A percentile compares a stretch with the other conserved stretches of the same genome.
phyloP scores from a whole-genome alignment of 106 monocot species.

The Triglochin maritima region DNA sequence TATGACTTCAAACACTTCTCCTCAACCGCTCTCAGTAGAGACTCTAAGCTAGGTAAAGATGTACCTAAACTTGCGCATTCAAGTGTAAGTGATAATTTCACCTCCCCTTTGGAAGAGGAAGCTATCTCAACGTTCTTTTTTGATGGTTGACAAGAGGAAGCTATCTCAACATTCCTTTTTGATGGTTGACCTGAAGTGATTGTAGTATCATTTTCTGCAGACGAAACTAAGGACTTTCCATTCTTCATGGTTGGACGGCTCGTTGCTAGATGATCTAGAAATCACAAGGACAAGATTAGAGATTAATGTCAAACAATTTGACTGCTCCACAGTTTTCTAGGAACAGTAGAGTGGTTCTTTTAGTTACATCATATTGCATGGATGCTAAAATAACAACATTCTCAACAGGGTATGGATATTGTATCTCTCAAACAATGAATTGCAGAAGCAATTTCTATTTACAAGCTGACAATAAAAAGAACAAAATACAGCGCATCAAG shows the following conservation, averaged over 20 bases:
- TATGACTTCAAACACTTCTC: slow-evolving; percentile 16
- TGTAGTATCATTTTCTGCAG: not conserved
- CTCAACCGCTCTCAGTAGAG: slow-evolving; percentile 19
- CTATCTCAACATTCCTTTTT: slow-evolving; percentile 5
- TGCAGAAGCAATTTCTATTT: too few relatives aligned
- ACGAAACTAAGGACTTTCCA: not conserved
- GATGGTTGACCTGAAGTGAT: not conserved
- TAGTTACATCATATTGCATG: too few relatives aligned
- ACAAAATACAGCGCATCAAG: too few relatives aligned
- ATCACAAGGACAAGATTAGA: not conserved
- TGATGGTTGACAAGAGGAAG: slow-evolving; percentile 4
- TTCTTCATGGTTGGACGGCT: not conserved
- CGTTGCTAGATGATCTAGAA: not conserved
- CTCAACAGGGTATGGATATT: too few relatives aligned
- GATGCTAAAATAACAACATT: too few relatives aligned
- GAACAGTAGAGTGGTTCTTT: not conserved
- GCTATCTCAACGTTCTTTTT: slow-evolving; percentile 7
- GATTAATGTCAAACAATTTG: not conserved
- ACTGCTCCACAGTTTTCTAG: too few relatives aligned
- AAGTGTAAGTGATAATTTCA: slow-evolving; percentile 10
- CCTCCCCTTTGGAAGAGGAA: slow-evolving; percentile 8
- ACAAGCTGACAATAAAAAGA: too few relatives aligned
- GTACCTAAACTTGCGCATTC: slow-evolving; percentile 1
- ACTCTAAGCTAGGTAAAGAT: slow-evolving; percentile 2
- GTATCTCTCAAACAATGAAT: too few relatives aligned